These are phyloP conservation scores for Colletotrichum coccodes DNA, from an alignment of 2,329 filamentous ascomycete genomes.

Conservation along the genomic window DNA sequence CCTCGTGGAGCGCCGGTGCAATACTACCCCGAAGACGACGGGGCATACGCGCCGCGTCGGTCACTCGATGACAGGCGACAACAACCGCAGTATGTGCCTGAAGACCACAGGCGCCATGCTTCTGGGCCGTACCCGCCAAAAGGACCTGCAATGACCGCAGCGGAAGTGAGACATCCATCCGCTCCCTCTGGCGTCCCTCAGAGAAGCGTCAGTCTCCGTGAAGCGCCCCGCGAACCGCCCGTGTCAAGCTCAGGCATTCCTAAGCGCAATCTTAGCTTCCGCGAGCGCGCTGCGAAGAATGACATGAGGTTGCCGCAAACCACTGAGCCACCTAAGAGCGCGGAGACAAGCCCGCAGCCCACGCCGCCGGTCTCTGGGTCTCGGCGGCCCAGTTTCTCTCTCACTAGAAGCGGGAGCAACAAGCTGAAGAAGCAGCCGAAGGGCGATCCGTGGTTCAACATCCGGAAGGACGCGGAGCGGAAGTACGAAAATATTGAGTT, in stretches of 20 bases:
- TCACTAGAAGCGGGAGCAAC: conserved; percentile 63
- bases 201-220: conserved; percentile 35
- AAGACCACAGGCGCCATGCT: conserved; percentile 40
- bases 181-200: conserved; percentile 15
- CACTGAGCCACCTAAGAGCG: conserved; percentile 2
- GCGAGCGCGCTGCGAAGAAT: conserved; percentile 63
- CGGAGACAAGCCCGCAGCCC: conserved; percentile 36
- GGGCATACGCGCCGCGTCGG: conserved; percentile 37
- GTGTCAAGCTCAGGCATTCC: conserved; percentile 45
- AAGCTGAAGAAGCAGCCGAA: conserved; percentile 69
- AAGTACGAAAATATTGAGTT: conserved; percentile 42
- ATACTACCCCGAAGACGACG: conserved; percentile 44
- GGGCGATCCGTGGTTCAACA: conserved; percentile 57
- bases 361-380: conserved; percentile 41
- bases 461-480: conserved; percentile 55
- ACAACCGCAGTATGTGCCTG: conserved; percentile 45
- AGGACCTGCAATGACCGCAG: conserved; percentile 35
- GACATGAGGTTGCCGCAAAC: conserved; percentile 49
- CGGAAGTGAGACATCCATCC: conserved; percentile 32
- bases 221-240: conserved; percentile 11
- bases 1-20: conserved; percentile 42
- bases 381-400: conserved; percentile 41
- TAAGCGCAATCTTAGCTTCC: conserved; percentile 68
- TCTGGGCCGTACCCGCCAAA: conserved; percentile 34
- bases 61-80: conserved; percentile 36